Conservation (phyloP, 495 filamentous ascomycete species). For the Cladorrhinum samala region DNA sequence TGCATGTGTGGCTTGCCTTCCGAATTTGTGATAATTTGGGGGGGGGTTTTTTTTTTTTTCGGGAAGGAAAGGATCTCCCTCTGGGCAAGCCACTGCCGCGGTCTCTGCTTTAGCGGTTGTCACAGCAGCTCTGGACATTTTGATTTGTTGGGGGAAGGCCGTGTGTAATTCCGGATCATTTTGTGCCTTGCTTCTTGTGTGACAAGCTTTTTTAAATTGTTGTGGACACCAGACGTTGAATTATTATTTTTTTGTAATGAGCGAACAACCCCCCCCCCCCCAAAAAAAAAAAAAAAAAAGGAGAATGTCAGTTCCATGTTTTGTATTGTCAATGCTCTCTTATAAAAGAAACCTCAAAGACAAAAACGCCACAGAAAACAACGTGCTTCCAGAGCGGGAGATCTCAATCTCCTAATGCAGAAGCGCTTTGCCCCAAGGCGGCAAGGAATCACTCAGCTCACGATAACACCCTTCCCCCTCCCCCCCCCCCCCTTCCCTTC, state of each 20-base stretch:
- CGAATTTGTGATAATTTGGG: background rate
- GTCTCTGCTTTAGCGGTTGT: too few species aligned
- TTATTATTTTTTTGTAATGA: too few species aligned
- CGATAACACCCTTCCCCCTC: background rate
- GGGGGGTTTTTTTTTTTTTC: too few species aligned
- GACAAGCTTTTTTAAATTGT: too few species aligned
- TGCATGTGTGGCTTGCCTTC: background rate
- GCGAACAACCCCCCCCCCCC: too few species aligned
- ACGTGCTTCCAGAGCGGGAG: too few species aligned
- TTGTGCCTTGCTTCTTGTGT: background rate
- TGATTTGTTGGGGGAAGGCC: background rate
- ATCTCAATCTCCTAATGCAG: background rate
- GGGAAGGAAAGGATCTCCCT: too few species aligned
- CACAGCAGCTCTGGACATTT: background rate
- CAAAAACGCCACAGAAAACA: too few species aligned
- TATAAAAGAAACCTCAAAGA: background rate
- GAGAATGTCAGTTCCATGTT: too few species aligned
- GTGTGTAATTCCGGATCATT: background rate
- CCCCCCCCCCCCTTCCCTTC: background rate
- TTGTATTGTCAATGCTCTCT: background rate
- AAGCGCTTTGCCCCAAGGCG: background rate
- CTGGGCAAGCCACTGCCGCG: background rate
- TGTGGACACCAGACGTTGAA: too few species aligned
- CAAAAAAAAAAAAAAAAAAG: too few species aligned
- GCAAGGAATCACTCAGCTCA: background rate